Percentiles rank a stretch among this genome's conserved stretches.
phyloP scores from a whole-genome alignment of 1,284 basidiomycete species.

The Amylostereum chailletii region DNA sequence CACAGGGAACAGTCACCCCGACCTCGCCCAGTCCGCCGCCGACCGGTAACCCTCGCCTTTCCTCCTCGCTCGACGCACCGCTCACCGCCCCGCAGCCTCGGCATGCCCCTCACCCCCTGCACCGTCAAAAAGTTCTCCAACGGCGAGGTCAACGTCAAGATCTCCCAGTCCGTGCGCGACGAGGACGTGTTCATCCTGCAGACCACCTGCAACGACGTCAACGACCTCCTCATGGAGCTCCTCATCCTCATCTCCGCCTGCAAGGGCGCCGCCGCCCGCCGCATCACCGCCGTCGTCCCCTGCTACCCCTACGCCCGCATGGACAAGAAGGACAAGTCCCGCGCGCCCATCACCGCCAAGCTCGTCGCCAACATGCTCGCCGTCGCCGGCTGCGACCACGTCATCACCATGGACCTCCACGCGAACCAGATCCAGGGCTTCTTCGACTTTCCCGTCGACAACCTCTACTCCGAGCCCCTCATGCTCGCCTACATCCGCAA shows the following conservation, averaged over 20 bases:
- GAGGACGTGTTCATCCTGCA: conserved; percentile 98
- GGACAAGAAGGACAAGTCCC: conserved; percentile 97
- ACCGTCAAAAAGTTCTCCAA: conserved; percentile 95
- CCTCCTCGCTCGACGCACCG: conserved; percentile 21
- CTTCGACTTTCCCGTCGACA: conserved; percentile 99
- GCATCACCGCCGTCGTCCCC: conserved; percentile 97
- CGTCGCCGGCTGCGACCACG: conserved; percentile 95
- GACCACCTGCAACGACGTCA: conserved; percentile 70
- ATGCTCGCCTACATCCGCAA: conserved; percentile 89
- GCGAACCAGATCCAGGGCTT: conserved; percentile 99
- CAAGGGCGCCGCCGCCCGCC: conserved; percentile 92
- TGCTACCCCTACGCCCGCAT: conserved; percentile 96
- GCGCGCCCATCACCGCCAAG: conserved; percentile 97
- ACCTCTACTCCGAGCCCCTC: conserved; percentile 83
- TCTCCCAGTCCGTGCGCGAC: conserved; percentile 91
- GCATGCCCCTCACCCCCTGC: conserved; percentile 84
- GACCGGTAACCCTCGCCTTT: conserved; percentile 77
- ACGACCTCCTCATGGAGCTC: conserved; percentile 87
- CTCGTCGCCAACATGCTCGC: conserved; percentile 96
- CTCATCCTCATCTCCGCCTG: conserved; percentile 89
- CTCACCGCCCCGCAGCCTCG: conserved; percentile 59
- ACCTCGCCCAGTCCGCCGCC: conserved; percentile 90
- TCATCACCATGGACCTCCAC: conserved; percentile 98
- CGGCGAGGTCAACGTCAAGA: conserved; percentile 89
- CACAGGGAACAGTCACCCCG: conserved; percentile 94